A percentile compares a stretch with the other conserved stretches of the same genome.
phyloP scores from a whole-genome alignment of 768 basidiomycete genomes.

The Pleurotus citrinopileatus region DNA sequence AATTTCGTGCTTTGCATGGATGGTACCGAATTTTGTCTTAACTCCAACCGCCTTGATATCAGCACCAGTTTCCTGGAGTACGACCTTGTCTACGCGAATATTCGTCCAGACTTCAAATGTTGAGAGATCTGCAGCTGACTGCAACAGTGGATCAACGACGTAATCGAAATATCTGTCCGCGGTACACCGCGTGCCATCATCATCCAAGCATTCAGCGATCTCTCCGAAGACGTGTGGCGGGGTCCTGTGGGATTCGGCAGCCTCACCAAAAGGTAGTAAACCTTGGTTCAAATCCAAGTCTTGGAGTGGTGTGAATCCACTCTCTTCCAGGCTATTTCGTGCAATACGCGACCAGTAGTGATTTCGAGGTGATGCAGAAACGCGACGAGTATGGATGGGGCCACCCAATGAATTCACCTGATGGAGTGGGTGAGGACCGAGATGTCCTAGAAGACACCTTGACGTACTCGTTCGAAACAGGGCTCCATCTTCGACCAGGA shows the following conservation, averaged over 20 bases:
- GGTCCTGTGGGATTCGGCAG: neutral
- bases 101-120: conserved; percentile 6
- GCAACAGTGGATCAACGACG: neutral
- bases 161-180: conserved; percentile 2
- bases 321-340: neutral
- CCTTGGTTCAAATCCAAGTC: neutral
- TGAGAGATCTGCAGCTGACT: neutral
- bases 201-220: conserved; percentile 4
- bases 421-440: no score
- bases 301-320: neutral
- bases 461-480: conserved; percentile 1
- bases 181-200: neutral
- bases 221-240: neutral
- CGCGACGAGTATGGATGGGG: neutral
- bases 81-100: conserved; percentile 4
- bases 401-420: neutral
- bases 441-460: no score
- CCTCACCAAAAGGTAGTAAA: neutral
- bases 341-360: conserved; percentile 4
- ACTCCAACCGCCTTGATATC: conserved; percentile 1
- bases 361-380: neutral
- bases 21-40: neutral
- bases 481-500: conserved; percentile 4
- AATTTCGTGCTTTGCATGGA: conserved; percentile 1
- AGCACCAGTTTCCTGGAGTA: neutral